Evolutionary conservation across 1,284 basidiomycete species (phyloP), one percentile per base, ranked within the genome.

Genomic region (Apiotrichum mycotoxinovorans): DNA sequence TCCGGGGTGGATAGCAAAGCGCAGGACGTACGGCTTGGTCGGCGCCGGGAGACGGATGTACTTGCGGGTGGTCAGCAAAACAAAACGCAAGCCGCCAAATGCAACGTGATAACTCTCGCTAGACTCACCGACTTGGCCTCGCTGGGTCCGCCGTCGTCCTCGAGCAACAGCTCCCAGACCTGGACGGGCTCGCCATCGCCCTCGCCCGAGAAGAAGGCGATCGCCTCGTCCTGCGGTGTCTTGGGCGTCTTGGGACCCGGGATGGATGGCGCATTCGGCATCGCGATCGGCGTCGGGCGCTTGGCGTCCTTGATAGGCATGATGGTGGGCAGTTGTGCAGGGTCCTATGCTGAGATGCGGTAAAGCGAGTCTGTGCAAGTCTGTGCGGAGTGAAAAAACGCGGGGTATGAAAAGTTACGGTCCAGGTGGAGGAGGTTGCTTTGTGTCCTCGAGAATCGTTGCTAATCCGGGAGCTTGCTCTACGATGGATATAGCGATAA

Each of bases 41-140:
- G 93, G 89, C 14, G 94, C 90, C 10, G 93, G 93, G 26, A 97
- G 85, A 51, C 94, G 91, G 67, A 94, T 87, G 74, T 96, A 96
- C 94, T 97, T 70, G 30, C 8, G n/a, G n/a, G n/a, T n/a, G 38
- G 48, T 38, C 35, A 38, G 25, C 34, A 14, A 4, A 20, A 12
- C n/a, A 2, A 2, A 12, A 2, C 11, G 27, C 3, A 22, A 22
- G 10, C 30, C 25, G 43, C 10, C 7, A 7, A 1, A 26, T 27
- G 23, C 35, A 33, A 26, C 9, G 20, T 30, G 12, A 12, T n/a
- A n/a, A n/a, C n/a, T n/a, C n/a, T n/a, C n/a, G n/a, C 30, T 30
- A 42, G 34, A 83, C 88, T 75, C 71, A 91, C 92, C 62, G 86
- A 85, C 79, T 86, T 85, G 67, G 88, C 85, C 72, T 88, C 87